These are phyloP conservation scores for Oryza meridionalis DNA, from an alignment of 176 grass and related monocot genomes.

Conservation along the genomic window DNA sequence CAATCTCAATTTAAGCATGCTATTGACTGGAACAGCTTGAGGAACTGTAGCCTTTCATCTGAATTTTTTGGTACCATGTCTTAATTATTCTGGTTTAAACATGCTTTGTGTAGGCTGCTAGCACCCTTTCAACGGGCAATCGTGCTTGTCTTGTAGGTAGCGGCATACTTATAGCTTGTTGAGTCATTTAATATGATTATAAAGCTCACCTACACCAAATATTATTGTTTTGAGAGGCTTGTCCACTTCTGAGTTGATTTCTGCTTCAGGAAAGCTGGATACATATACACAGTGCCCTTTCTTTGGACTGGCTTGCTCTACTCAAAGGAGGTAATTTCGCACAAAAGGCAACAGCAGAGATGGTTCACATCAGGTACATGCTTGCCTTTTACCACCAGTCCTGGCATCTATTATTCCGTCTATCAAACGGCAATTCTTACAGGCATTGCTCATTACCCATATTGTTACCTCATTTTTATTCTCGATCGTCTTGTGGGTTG, in stretches of 20 bases:
- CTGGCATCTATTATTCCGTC: neutral
- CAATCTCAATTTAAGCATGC: slow-evolving; percentile 48
- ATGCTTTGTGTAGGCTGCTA: slow-evolving; percentile 44
- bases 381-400: neutral
- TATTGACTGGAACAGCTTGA: slow-evolving; percentile 48
- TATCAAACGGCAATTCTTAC: neutral
- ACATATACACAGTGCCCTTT: neutral
- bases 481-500: slow-evolving; percentile 26
- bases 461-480: neutral
- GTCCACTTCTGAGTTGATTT: neutral
- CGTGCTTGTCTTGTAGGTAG: slow-evolving; percentile 33
- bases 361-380: neutral
- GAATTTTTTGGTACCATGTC: slow-evolving; percentile 33
- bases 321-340: slow-evolving; percentile 37
- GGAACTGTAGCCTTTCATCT: slow-evolving; percentile 40
- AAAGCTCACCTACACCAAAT: slow-evolving; percentile 31
- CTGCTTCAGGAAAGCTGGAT: neutral
- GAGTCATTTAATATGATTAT: slow-evolving; percentile 57
- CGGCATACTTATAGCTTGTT: slow-evolving; percentile 39
- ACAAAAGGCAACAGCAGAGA: neutral
- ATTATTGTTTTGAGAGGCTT: slow-evolving; percentile 17
- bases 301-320: neutral
- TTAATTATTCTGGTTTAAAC: slow-evolving; percentile 45
- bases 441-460: slow-evolving; percentile 28
- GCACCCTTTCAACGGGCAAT: slow-evolving; percentile 39